Evolutionary conservation across 352 stramenopile genomes (phyloP), one percentile per base, ranked within the genome.

Genomic region (Phytophthora hibernalis): DNA sequence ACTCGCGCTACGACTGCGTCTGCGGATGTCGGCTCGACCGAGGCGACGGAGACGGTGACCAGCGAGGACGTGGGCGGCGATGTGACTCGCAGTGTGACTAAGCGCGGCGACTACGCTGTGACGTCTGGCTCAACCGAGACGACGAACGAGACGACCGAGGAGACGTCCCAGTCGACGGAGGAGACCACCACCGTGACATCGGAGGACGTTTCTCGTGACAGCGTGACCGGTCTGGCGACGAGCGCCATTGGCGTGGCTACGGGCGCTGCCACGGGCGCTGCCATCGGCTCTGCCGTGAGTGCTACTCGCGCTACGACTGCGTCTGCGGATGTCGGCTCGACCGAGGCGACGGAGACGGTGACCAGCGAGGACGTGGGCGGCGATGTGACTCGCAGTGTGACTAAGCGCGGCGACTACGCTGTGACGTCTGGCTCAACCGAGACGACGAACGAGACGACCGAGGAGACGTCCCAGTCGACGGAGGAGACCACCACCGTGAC

Each of bases 81-180:
- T n/a, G n/a, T n/a, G n/a, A n/a, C n/a, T n/a, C n/a, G n/a, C n/a
- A n/a, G n/a, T n/a, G n/a, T n/a, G n/a, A n/a, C n/a, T n/a, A n/a
- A n/a, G n/a, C n/a, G n/a, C n/a, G n/a, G n/a, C n/a, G n/a, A n/a
- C n/a, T n/a, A n/a, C n/a, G n/a, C n/a, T n/a, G n/a, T n/a, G n/a
- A n/a, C n/a, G n/a, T n/a, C n/a, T n/a, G n/a, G n/a, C n/a, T n/a
- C n/a, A n/a, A 26, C n/a, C 20, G 42, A 49, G 42, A 49, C 42
- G 18, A 49, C 42, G n/a, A n/a, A n/a, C n/a, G 42, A 49, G 42
- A 30, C 6, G n/a, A 49, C 42, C n/a, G 42, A 49, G 42, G 20
- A 16, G n/a, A 44, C 38, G 8, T n/a, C 38, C 38, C 8, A 21
- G 38, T 22, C 38, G 38, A 44, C 38, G 12, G 38, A 44, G 38